phyloP scores from a whole-genome alignment of 345 rosid genomes.

The Populus deltoides region DNA sequence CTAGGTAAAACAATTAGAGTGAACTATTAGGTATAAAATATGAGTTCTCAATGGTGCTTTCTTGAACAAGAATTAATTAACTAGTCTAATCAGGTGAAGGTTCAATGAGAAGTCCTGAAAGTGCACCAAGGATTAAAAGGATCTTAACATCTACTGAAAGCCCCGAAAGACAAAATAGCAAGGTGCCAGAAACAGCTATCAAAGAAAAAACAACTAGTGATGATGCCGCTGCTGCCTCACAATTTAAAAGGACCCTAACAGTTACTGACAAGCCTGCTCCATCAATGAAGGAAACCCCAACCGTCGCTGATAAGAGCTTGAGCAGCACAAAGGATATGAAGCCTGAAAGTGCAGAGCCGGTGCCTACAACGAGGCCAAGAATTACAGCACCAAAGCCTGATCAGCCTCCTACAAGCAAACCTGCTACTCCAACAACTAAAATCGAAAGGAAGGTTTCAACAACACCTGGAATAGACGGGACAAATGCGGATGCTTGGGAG shows the following conservation, averaged over 20 bases:
- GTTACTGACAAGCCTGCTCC: constrained; percentile 27
- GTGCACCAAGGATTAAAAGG: too few species aligned
- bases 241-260: constrained; percentile 26
- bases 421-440: constrained; percentile 11
- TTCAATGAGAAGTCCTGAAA: constrained; percentile 3
- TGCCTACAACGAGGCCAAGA: neutral
- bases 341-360: constrained; percentile 10
- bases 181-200: constrained; percentile 3
- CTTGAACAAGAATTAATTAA: neutral
- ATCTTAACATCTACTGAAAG: too few species aligned
- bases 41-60: neutral
- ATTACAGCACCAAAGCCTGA: constrained; percentile 16
- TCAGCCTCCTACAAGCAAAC: constrained; percentile 17
- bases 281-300: constrained; percentile 6
- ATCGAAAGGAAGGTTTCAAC: constrained; percentile 15
- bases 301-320: constrained; percentile 3
- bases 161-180: constrained; percentile 2
- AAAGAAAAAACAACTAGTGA: constrained; percentile 8
- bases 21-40: neutral
- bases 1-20: constrained; percentile 19
- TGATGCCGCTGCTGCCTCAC: constrained; percentile 17
- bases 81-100: constrained; percentile 18
- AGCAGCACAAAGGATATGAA: constrained; percentile 12
- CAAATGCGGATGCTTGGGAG: constrained; percentile 58
- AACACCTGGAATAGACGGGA: constrained; percentile 18